These are phyloP conservation scores for Colletotrichum navitas DNA, from an alignment of 2,329 filamentous ascomycete genomes.

Conservation along the genomic window DNA sequence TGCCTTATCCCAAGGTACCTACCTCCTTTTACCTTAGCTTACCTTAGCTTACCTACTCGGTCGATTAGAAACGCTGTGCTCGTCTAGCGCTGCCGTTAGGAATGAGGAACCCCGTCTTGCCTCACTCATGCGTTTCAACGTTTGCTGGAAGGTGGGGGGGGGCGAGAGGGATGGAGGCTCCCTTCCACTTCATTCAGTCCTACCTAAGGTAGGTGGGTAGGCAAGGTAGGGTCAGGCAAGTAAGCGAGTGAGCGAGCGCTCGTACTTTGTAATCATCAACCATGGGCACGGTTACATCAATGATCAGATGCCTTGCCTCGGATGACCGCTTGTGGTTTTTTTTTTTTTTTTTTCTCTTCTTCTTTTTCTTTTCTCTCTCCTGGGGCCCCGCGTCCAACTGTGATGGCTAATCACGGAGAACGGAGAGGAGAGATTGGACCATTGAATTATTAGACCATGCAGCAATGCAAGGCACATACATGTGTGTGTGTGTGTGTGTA, in stretches of 20 bases:
- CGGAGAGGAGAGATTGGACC: constrained; percentile 5
- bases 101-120: constrained; percentile 7
- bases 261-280: background rate
- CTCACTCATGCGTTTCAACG: constrained; percentile 35
- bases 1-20: too few relatives aligned
- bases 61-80: background rate
- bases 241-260: background rate
- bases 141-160: background rate
- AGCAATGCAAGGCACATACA: constrained; percentile 5
- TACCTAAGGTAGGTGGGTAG: too few relatives aligned
- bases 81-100: background rate
- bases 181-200: background rate
- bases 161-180: too few relatives aligned
- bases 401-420: constrained; percentile 15
- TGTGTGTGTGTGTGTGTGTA: background rate
- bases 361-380: background rate
- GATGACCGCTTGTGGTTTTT: background rate
- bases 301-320: constrained; percentile 5
- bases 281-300: background rate
- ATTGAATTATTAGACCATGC: background rate
- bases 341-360: too few relatives aligned
- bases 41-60: too few relatives aligned
- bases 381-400: background rate
- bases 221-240: background rate
- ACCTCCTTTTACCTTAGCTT: background rate